phyloP scores from a whole-genome alignment of 352 stramenopile genomes.

The Globisporangium polare region DNA sequence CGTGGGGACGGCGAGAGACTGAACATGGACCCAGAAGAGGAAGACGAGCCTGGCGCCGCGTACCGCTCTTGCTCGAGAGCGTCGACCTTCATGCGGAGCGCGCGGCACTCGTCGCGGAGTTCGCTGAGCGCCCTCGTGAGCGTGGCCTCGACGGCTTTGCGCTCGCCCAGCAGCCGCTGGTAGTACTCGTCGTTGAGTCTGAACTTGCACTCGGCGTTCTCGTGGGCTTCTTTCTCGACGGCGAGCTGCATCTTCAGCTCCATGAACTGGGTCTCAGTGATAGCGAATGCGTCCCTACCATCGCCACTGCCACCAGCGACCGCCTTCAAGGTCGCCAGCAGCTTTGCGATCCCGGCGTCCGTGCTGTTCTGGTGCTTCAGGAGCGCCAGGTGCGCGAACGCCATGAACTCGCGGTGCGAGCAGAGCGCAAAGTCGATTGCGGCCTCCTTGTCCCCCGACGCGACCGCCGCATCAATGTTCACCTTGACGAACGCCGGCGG shows the following conservation, averaged over 20 bases:
- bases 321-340: constrained; percentile 27
- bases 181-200: constrained; percentile 44
- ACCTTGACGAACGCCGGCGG: constrained; percentile 19
- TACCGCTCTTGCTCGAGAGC: constrained; percentile 34
- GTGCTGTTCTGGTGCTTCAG: constrained; percentile 24
- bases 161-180: constrained; percentile 40
- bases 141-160: constrained; percentile 47
- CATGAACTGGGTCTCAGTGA: constrained; percentile 32
- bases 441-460: constrained; percentile 32
- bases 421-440: constrained; percentile 56
- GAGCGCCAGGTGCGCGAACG: constrained; percentile 32
- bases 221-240: constrained; percentile 22
- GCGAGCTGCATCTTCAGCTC: constrained; percentile 40
- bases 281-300: constrained; percentile 21
- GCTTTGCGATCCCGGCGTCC: constrained; percentile 19
- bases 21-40: constrained; percentile 7
- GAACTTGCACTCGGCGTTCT: constrained; percentile 33
- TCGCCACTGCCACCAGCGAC: constrained; percentile 15
- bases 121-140: constrained; percentile 29
- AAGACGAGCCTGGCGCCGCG: constrained; percentile 3
- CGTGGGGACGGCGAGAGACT: constrained; percentile 9
- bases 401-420: constrained; percentile 58
- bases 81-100: constrained; percentile 35
- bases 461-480: constrained; percentile 14
- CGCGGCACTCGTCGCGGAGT: constrained; percentile 34